phyloP scores from a whole-genome alignment of 2,329 filamentous ascomycete species.

The Coniosporium tulheliwenetii region DNA sequence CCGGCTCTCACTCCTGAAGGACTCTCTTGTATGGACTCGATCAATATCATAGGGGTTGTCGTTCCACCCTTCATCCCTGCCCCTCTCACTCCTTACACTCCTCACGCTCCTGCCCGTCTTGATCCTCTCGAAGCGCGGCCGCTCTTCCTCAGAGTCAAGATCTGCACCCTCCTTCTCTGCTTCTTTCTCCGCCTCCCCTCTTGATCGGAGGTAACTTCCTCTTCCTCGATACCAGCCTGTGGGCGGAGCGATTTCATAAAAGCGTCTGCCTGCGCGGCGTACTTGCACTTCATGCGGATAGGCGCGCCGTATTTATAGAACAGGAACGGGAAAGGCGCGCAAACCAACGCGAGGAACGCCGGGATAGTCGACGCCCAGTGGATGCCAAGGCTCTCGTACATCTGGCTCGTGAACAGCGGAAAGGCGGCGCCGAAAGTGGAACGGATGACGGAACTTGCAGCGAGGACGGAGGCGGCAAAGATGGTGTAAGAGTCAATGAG shows the following conservation, averaged over 20 bases:
- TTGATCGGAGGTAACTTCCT: neutral
- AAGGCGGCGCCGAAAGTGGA: conserved; percentile 66
- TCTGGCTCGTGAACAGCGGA: conserved; percentile 61
- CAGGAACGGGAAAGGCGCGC: conserved; percentile 59
- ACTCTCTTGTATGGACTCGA: conserved; percentile 30
- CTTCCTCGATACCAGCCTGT: conserved; percentile 9
- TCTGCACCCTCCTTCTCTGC: conserved; percentile 13
- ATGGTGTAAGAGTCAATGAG: conserved; percentile 54
- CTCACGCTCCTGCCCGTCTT: conserved; percentile 15
- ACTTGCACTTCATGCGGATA: conserved; percentile 55
- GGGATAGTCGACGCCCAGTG: conserved; percentile 64
- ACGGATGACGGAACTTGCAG: conserved; percentile 65
- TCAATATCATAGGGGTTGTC: conserved; percentile 32
- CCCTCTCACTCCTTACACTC: conserved; percentile 11
- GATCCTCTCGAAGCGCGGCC: conserved; percentile 20
- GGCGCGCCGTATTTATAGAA: conserved; percentile 55
- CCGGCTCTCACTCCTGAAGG: conserved; percentile 13
- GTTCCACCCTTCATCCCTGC: conserved; percentile 18
- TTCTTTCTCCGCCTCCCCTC: conserved; percentile 9
- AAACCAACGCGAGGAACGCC: conserved; percentile 56
- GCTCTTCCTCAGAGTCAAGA: conserved; percentile 10
- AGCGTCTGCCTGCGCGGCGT: conserved; percentile 48
- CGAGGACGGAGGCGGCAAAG: conserved; percentile 60
- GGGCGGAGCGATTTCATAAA: conserved; percentile 35
- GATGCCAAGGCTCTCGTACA: conserved; percentile 38